These are phyloP conservation scores for Macrophomina pseudophaseolina DNA, from an alignment of 2,329 filamentous ascomycete species.

Conservation along the genomic window DNA sequence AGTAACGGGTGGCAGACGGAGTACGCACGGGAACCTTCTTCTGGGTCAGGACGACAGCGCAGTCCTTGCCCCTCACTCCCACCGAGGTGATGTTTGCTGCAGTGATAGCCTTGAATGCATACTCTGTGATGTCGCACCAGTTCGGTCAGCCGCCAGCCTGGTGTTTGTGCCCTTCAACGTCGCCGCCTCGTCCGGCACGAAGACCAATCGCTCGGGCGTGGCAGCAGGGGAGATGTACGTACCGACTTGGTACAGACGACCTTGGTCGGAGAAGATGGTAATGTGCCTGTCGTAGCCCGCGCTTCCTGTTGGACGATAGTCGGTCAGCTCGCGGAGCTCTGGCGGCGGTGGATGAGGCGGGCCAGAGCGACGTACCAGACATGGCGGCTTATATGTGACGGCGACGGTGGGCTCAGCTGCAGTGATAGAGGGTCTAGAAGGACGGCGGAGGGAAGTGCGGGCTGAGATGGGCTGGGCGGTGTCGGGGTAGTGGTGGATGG, in stretches of 20 bases:
- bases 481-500: slow-evolving; percentile 13
- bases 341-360: slow-evolving; percentile 9
- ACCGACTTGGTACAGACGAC: slow-evolving; percentile 93
- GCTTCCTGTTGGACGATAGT: slow-evolving; percentile 61
- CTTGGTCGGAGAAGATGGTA: slow-evolving; percentile 99
- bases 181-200: background rate
- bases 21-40: slow-evolving; percentile 82
- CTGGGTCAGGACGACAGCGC: slow-evolving; percentile 94
- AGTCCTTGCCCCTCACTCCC: slow-evolving; percentile 94
- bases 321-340: slow-evolving; percentile 37
- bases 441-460: background rate
- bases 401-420: slow-evolving; percentile 1
- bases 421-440: background rate
- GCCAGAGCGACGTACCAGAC: slow-evolving; percentile 43
- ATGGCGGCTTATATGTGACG: slow-evolving; percentile 37
- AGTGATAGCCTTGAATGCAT: slow-evolving; percentile 99
- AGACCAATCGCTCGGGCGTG: background rate
- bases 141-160: background rate
- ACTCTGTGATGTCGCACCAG: slow-evolving; percentile 63
- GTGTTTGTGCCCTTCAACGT: background rate
- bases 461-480: slow-evolving; percentile 17
- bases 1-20: background rate
- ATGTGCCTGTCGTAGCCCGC: slow-evolving; percentile 98
- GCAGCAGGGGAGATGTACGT: background rate
- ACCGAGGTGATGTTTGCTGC: slow-evolving; percentile 99